Evolutionary conservation across 1,139 yeast genomes (phyloP), one percentile per base, ranked within the genome.

Genomic region (Pneumocystis jirovecii): DNA sequence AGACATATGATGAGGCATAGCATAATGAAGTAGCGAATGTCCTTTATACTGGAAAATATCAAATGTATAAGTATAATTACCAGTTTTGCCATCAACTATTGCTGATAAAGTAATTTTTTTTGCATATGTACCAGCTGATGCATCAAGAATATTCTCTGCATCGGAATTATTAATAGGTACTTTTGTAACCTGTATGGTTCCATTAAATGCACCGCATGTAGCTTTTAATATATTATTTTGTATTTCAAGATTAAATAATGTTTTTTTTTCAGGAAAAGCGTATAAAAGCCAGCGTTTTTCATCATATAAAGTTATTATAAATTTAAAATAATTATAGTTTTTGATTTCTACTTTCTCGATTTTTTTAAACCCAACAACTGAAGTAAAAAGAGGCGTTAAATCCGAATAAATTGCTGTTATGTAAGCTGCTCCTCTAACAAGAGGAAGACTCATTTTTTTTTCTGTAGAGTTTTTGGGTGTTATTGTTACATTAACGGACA

Each of bases 351-450:
- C 66, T 76, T 71, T 25, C 78, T 72, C 57, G 87, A 74, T 21
- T 79, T 71, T 25, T 74, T 68, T 69, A 86, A 73, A 3, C 89
- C 89, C 35, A 65, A 81, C 76, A 67, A 80, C 80, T 0, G 87
- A 79, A 70, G 79, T 80, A 65, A 87, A 73, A 40, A 75, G 72
- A 3, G 89, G 85, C 66, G 79, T 79, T 73, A 85, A 76, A 64
- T 78, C 75, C 69, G 82, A 78, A 74, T 87, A 88, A 61, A 84
- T 77, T 44, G 83, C 87, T 60, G 89, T 82, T 15, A 83, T 82
- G 69, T 85, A 81, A n/a, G 95, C 96, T 88, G 86, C 85, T 68
- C 95, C 95, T 73, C 85, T 87, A 29, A 81, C 83, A 63, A 82
- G 68, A 3, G 85, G 84, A 59, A 77, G 66, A 17, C 66, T 64